Conservation (phyloP, 164 flowering plant species). For the Malania oleifera region DNA sequence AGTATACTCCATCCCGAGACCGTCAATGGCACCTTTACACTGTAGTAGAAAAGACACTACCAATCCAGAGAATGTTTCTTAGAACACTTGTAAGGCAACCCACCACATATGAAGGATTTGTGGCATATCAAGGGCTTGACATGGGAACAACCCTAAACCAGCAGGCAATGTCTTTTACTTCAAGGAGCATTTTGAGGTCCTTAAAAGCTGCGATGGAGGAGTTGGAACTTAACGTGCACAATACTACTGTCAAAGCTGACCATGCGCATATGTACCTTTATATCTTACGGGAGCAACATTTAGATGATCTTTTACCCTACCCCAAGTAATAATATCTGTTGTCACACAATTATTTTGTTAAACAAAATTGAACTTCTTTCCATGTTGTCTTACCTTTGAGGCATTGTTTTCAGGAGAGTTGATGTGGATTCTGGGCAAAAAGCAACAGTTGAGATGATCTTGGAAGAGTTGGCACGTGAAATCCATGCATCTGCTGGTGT, state of each 20-base stretch:
- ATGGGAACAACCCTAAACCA: conserved; percentile 25
- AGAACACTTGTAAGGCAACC: conserved; percentile 93
- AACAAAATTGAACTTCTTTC: background rate
- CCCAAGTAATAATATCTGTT: conserved; percentile 42
- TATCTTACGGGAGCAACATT: conserved; percentile 73
- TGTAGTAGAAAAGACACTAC: conserved; percentile 65
- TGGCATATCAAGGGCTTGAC: conserved; percentile 40
- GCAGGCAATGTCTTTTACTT: conserved; percentile 59
- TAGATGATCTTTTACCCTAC: conserved; percentile 79
- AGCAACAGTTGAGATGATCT: conserved; percentile 55
- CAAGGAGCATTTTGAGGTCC: conserved; percentile 85
- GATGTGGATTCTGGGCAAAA: conserved; percentile 46
- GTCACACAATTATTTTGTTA: background rate
- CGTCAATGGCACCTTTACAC: conserved; percentile 98
- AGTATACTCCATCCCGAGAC: conserved; percentile 89
- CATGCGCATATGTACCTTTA: conserved; percentile 96
- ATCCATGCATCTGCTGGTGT: conserved; percentile 79
- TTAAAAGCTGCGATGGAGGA: conserved; percentile 89
- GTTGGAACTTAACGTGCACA: conserved; percentile 84
- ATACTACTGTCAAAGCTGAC: conserved; percentile 63
- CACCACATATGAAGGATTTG: conserved; percentile 45
- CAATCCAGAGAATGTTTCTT: conserved; percentile 82
- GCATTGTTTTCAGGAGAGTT: conserved; percentile 49
- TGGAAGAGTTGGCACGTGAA: conserved; percentile 70
- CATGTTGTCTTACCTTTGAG: conserved; percentile 10